phyloP scores from a whole-genome alignment of 257 asterid species.

The Mentha longifolia region DNA sequence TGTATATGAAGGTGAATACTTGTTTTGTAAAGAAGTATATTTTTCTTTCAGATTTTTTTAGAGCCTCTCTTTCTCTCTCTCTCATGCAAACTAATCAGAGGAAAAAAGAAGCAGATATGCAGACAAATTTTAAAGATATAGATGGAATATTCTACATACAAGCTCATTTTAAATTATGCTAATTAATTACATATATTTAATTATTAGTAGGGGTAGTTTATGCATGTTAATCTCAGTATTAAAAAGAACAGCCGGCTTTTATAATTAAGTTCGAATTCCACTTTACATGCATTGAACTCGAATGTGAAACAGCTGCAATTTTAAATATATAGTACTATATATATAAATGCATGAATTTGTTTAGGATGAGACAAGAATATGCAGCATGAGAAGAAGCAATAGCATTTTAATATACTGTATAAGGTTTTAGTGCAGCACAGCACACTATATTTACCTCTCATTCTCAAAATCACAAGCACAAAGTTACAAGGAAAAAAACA shows the following conservation, averaged over 20 bases:
- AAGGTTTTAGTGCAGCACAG: neutral
- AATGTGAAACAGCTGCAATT: too few relatives aligned
- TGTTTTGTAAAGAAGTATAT: neutral
- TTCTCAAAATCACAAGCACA: neutral
- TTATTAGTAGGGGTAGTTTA: neutral
- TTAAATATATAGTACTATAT: too few relatives aligned
- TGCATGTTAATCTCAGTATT: neutral
- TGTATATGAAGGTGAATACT: neutral
- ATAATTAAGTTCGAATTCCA: too few relatives aligned
- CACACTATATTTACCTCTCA: neutral
- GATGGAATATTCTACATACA: neutral
- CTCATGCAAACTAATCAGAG: neutral
- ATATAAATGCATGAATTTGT: too few relatives aligned
- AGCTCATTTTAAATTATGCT: neutral
- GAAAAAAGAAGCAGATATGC: neutral
- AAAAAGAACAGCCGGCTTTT: too few relatives aligned
- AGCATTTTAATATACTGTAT: neutral
- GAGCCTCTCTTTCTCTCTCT: neutral
- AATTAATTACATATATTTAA: neutral
- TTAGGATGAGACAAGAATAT: constrained; percentile 5
- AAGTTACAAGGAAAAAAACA: constrained; percentile 1
- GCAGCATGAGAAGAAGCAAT: neutral
- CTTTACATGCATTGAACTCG: too few relatives aligned
- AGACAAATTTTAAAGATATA: too few relatives aligned
- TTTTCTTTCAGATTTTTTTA: neutral